These are phyloP conservation scores for Suhomyces atakaporum DNA, from an alignment of 1,139 yeast genomes.

Conservation along the genomic window DNA sequence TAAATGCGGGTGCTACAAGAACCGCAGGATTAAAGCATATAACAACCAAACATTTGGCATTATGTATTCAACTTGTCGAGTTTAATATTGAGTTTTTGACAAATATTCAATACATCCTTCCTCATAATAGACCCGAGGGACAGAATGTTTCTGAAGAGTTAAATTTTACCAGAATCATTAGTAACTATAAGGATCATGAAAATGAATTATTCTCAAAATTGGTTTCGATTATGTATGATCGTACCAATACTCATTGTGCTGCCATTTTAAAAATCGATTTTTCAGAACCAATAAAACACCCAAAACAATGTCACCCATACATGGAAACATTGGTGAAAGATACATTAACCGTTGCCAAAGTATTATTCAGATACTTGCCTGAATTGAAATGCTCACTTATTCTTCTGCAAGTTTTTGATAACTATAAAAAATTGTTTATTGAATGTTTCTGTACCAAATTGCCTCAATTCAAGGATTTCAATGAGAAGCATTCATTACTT, in stretches of 20 bases:
- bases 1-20: constrained; percentile 77
- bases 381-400: constrained; percentile 49
- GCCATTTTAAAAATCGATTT: constrained; percentile 52
- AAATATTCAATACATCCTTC: constrained; percentile 22
- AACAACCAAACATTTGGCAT: constrained; percentile 71
- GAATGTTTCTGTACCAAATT: constrained; percentile 56
- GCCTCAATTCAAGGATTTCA: constrained; percentile 53
- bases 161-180: constrained; percentile 30
- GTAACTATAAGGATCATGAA: constrained; percentile 59
- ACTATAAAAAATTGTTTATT: constrained; percentile 57
- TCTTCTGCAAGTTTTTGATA: constrained; percentile 59
- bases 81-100: constrained; percentile 34
- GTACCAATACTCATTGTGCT: constrained; percentile 52
- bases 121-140: not conserved
- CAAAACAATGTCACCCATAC: constrained; percentile 55
- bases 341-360: constrained; percentile 62
- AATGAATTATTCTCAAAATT: constrained; percentile 66
- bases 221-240: constrained; percentile 69
- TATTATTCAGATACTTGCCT: constrained; percentile 60
- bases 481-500: constrained; percentile 55
- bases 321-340: constrained; percentile 72
- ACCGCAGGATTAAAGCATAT: constrained; percentile 77
- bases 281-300: constrained; percentile 44
- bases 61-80: constrained; percentile 62
- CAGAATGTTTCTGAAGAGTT: constrained; percentile 36